Percentiles rank a stretch among this genome's conserved stretches.
phyloP scores from a whole-genome alignment of 805 yeast genomes.

The Saturnispora sanitii region DNA sequence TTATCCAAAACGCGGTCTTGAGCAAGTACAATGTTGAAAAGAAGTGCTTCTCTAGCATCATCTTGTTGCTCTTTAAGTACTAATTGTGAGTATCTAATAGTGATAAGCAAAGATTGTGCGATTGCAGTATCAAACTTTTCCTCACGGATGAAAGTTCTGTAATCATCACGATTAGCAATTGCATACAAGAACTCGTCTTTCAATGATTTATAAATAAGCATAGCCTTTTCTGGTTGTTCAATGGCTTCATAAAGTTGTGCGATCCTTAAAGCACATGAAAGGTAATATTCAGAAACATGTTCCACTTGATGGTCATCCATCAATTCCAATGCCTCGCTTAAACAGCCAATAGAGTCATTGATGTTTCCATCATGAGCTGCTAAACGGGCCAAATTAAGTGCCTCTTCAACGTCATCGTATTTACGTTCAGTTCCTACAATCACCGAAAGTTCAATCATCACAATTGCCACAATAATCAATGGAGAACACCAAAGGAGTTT shows the following conservation, averaged over 20 bases:
- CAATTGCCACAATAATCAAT: not conserved
- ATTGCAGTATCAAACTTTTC: constrained; percentile 14
- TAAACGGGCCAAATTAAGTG: constrained; percentile 10
- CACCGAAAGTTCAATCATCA: not conserved
- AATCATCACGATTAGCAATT: constrained; percentile 9
- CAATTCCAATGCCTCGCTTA: constrained; percentile 58
- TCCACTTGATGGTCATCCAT: constrained; percentile 46
- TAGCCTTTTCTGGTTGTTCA: constrained; percentile 21
- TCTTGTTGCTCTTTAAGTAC: constrained; percentile 15
- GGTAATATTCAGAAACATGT: constrained; percentile 62
- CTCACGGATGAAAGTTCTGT: constrained; percentile 6
- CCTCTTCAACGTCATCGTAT: constrained; percentile 11
- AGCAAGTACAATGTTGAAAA: constrained; percentile 19
- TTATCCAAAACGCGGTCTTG: constrained; percentile 18
- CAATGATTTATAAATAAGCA: constrained; percentile 19
- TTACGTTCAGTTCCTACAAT: constrained; percentile 8
- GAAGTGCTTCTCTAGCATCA: constrained; percentile 18
- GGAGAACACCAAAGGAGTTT: not conserved
- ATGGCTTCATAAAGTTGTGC: constrained; percentile 67
- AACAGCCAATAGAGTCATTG: constrained; percentile 58
- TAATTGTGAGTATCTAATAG: constrained; percentile 19
- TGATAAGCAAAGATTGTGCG: constrained; percentile 15
- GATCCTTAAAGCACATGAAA: constrained; percentile 75
- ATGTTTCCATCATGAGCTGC: constrained; percentile 32
- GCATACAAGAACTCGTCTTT: constrained; percentile 11